These are phyloP conservation scores for Aspergillus brunneoviolaceus DNA, from an alignment of 2,329 filamentous ascomycete genomes.

Conservation along the genomic window DNA sequence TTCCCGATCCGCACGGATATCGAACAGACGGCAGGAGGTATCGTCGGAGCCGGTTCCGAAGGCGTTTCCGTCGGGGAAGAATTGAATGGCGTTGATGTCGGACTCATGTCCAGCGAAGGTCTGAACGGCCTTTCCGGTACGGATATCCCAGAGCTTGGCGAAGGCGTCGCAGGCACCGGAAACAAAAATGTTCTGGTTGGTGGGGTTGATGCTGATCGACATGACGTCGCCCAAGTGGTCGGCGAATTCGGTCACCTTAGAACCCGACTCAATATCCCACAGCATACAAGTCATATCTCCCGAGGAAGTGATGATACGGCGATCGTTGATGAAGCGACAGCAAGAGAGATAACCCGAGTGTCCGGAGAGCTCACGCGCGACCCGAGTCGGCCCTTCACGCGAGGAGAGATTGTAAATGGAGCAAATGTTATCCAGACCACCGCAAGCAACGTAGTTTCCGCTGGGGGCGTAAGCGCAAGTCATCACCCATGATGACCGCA, in stretches of 20 bases:
- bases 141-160: slow-evolving; percentile 98
- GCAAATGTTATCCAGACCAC: slow-evolving; percentile 98
- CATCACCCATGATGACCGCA: slow-evolving; percentile 99
- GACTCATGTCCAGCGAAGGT: slow-evolving; percentile 98
- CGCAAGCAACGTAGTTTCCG: slow-evolving; percentile 97
- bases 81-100: slow-evolving; percentile 99
- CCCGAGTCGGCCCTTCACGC: slow-evolving; percentile 92
- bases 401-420: slow-evolving; percentile 99
- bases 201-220: slow-evolving; percentile 99
- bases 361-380: slow-evolving; percentile 91
- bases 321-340: slow-evolving; percentile 98
- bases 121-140: slow-evolving; percentile 96
- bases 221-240: slow-evolving; percentile 98
- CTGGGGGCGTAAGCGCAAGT: slow-evolving; percentile 98
- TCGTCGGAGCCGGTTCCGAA: slow-evolving; percentile 98
- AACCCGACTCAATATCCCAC: slow-evolving; percentile 98
- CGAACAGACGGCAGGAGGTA: slow-evolving; percentile 93
- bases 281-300: slow-evolving; percentile 99
- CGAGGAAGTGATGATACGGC: slow-evolving; percentile 94
- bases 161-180: slow-evolving; percentile 99
- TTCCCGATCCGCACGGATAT: slow-evolving; percentile 90
- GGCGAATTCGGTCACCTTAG: slow-evolving; percentile 96
- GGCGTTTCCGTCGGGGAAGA: slow-evolving; percentile 98
- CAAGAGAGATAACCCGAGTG: slow-evolving; percentile 97
- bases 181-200: slow-evolving; percentile 98